These are phyloP conservation scores for Aquilaria agallochum DNA, from an alignment of 441 rosid species.

Conservation along the genomic window DNA sequence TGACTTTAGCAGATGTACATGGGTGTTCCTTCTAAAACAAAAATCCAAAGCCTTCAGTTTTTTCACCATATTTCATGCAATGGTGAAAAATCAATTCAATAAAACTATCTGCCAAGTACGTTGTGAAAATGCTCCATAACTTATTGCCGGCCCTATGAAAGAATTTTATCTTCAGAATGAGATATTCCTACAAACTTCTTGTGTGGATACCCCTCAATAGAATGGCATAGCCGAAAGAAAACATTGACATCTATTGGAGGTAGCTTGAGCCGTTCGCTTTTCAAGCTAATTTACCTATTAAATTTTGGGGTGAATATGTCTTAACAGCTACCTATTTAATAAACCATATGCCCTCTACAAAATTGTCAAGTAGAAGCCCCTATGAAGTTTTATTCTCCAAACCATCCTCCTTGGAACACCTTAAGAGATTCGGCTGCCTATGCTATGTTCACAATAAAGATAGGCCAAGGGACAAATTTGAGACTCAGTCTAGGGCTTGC, in stretches of 20 bases:
- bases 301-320: background rate
- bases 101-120: background rate
- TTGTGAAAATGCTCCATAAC: background rate
- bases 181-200: background rate
- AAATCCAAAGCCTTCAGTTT: background rate
- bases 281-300: background rate
- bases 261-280: background rate
- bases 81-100: background rate
- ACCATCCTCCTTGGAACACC: background rate
- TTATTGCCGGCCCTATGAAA: background rate
- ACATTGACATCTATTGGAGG: background rate
- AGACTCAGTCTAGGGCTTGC: too few species aligned
- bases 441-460: too few species aligned
- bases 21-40: background rate
- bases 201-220: background rate
- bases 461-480: background rate
- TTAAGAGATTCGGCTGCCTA: background rate
- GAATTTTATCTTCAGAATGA: background rate
- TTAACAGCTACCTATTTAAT: background rate
- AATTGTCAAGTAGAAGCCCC: background rate
- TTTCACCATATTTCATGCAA: background rate
- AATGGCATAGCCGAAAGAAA: slow-evolving; percentile 2
- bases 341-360: background rate
- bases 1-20: background rate
- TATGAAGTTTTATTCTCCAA: background rate